Conservation (phyloP, 192 early-diverging fungal genomes). For the Chytriomyces sp. region DNA sequence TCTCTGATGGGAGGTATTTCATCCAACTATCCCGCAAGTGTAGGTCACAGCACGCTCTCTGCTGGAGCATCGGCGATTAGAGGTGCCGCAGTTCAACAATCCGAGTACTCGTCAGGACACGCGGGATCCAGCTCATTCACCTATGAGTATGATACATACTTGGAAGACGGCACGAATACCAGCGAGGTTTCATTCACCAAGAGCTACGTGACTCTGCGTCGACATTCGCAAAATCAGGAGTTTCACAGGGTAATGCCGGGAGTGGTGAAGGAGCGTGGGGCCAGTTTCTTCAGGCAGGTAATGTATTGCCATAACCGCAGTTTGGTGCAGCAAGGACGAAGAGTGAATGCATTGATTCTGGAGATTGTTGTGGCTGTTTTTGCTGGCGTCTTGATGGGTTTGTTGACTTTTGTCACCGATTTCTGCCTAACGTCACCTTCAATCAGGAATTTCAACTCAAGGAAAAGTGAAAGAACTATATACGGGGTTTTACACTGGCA, state of each 20-base stretch:
- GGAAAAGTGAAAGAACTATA: slow-evolving; percentile 30
- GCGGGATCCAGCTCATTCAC: too few relatives aligned
- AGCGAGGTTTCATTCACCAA: background rate
- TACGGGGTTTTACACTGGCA: slow-evolving; percentile 24
- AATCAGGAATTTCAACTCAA: slow-evolving; percentile 24
- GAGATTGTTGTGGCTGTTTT: slow-evolving; percentile 48
- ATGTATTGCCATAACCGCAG: slow-evolving; percentile 38
- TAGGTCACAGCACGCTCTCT: too few relatives aligned
- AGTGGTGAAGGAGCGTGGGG: slow-evolving; percentile 32
- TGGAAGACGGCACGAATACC: background rate
- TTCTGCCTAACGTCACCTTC: background rate
- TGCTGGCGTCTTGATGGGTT: slow-evolving; percentile 46
- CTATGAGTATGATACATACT: too few relatives aligned
- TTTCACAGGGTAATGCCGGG: slow-evolving; percentile 25
- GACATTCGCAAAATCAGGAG: slow-evolving; percentile 1
- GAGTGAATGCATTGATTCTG: slow-evolving; percentile 28
- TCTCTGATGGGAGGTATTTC: background rate
- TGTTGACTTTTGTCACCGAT: background rate
- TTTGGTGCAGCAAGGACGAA: slow-evolving; percentile 42
- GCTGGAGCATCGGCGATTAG: too few relatives aligned
- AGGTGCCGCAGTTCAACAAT: too few relatives aligned
- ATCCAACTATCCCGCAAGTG: too few relatives aligned
- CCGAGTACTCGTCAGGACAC: background rate
- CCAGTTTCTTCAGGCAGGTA: slow-evolving; percentile 37
- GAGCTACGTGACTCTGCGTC: background rate